A percentile compares a stretch with the other conserved stretches of the same genome.
Conservation (phyloP, 345 rosid species). For the Iberis pinnata region DNA sequence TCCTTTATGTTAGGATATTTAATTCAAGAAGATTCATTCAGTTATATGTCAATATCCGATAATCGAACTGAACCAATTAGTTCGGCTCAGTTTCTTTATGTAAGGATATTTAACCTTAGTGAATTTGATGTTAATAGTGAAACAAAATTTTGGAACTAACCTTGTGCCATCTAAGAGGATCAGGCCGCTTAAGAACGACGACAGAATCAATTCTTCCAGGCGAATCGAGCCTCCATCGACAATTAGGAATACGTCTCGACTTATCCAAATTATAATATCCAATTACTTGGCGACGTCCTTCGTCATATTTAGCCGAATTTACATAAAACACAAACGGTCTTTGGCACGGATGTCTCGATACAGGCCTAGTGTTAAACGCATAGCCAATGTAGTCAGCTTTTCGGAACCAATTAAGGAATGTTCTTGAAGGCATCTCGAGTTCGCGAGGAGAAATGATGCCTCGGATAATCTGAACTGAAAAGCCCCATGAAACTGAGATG, state of each 20-base stretch:
- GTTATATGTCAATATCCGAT: too few relatives aligned
- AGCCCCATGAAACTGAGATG: slow-evolving; percentile 79
- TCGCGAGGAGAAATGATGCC: slow-evolving; percentile 78
- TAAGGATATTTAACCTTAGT: too few relatives aligned
- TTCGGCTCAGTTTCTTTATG: too few relatives aligned
- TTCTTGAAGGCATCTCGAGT: slow-evolving; percentile 81
- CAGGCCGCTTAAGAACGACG: slow-evolving; percentile 59
- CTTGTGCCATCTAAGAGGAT: slow-evolving; percentile 59
- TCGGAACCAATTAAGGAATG: slow-evolving; percentile 71
- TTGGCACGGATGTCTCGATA: slow-evolving; percentile 62
- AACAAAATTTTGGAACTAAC: slow-evolving; percentile 28
- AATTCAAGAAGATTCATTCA: too few relatives aligned
- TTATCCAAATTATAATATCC: slow-evolving; percentile 45
- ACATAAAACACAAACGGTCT: slow-evolving; percentile 64
- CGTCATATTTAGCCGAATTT: slow-evolving; percentile 42
- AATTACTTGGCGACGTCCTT: slow-evolving; percentile 43
- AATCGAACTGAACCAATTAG: too few relatives aligned
- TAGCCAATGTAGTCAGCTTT: slow-evolving; percentile 69
- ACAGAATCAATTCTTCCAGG: slow-evolving; percentile 48
- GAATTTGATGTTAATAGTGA: background rate
- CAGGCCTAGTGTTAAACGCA: slow-evolving; percentile 81
- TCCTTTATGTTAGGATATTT: too few relatives aligned
- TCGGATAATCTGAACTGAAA: slow-evolving; percentile 59
- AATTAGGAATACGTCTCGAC: slow-evolving; percentile 34
- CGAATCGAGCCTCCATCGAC: slow-evolving; percentile 66